Base-by-base conservation (phyloP, 139 green algal genomes). In the Coelastrella sp. region DNA sequence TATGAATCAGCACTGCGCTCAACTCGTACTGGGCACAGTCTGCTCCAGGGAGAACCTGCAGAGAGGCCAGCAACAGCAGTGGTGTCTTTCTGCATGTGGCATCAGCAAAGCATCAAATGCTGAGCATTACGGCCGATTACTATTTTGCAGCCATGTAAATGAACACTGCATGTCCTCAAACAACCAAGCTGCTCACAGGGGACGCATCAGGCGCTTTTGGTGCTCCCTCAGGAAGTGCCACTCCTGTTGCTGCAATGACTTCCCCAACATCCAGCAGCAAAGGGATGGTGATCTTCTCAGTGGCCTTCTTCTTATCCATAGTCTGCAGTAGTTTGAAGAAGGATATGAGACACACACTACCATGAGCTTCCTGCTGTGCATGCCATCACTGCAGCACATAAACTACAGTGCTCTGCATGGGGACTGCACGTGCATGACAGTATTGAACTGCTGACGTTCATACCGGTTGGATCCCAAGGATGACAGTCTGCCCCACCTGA, bases 1-100 rank as follows among this genome's bases (percentile, higher is more conserved):
- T 96, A 86, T 98, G 96, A 5, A 98, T 91, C 7, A 98, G 93
- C 57, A 98, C 94, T 25, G 90, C 91, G 2, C 87, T 83, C 57
- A 98, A 90, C 30, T 96, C 91, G 69, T 97, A 97, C 32, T 48
- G 6, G 2, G 72, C 37, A 45, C 45, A 64, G 41, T 57, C 75
- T 6, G 60, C 41, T 5, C n/a, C 79, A n/a, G 63, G 60, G 13
- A 75, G 60, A 53, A 74, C 34, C 53, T 64, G 21, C 21, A 64
- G 48, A 57, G n/a, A n/a, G n/a, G n/a, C n/a, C n/a, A n/a, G n/a
- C n/a, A n/a, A n/a, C n/a, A n/a, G n/a, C n/a, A n/a, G n/a, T n/a
- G n/a, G n/a, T n/a, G n/a, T n/a, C n/a, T n/a, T n/a, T 57, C 48
- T 53, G 45, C 11, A 21, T 57, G 48, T 15, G 17, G 48, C 48